Evolutionary conservation across 306 rosid genomes (phyloP), one percentile per base, ranked within the genome.

Genomic region (Nissolia schottii): DNA sequence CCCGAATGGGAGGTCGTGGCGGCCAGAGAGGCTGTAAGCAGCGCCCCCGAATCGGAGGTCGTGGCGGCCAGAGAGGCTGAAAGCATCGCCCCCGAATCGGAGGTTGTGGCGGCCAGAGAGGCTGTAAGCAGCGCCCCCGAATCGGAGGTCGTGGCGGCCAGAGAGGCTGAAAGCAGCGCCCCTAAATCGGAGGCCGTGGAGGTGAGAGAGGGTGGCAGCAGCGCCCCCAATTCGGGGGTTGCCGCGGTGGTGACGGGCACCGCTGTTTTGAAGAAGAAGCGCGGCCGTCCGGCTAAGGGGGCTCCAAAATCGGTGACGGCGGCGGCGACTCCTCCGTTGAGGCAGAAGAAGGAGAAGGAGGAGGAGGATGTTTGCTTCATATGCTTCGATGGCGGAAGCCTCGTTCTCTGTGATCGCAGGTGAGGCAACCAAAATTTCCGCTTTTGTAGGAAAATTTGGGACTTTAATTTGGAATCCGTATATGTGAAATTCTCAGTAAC

Each of bases 371-470:
- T 95, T 23, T 95, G 99, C 65, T 95, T 95, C 67, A 86, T 95
- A 5, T 95, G 99, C 83, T 95, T 95, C 54, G 99, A 95, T 11
- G 99, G 99, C 5, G 99, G 99, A 31, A 89, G 88, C 58, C 97
- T 91, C 18, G 99, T 95, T 76, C 96, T 95, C 31, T 95, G 99
- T 54, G 99, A 95, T 91, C 91, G 92, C 77, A 86, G 97, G 99
- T 95, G 64, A 86, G 93, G 73, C 43, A 15, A 45, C 20, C 6
- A 6, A 14, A n/a, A 2, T 45, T 12, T 34, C 6, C 28, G 23
- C n/a, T 50, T 50, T 22, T 34, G 12, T 77, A 28, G 10, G 8
- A 45, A 45, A n/a, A 10, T 29, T 34, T 60, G 19, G 23, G 24
- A 60, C 55, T 67, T 15, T 14, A 27, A 19, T 57, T 51, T 27